phyloP scores from a whole-genome alignment of 2,329 filamentous ascomycete species.

The Zelopaecilomyces penicillatus region DNA sequence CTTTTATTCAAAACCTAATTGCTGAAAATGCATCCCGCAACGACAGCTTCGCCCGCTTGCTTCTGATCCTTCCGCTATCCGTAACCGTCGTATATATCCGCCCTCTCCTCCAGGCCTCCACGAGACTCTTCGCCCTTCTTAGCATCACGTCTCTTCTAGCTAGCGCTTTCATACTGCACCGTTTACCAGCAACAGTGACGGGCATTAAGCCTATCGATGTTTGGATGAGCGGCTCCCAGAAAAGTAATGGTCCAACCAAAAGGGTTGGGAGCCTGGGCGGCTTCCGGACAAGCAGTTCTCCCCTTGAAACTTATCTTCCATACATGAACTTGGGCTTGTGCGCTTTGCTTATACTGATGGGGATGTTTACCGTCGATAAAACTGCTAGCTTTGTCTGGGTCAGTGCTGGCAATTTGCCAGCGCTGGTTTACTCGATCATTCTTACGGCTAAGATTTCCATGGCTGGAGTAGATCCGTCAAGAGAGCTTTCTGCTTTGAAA shows the following conservation, averaged over 20 bases:
- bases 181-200: constrained; percentile 45
- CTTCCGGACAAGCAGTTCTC: constrained; percentile 22
- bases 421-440: constrained; percentile 51
- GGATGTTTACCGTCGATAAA: constrained; percentile 27
- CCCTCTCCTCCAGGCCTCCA: constrained; percentile 25
- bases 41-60: constrained; percentile 46
- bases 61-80: constrained; percentile 52
- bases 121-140: constrained; percentile 42
- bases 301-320: constrained; percentile 51
- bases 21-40: constrained; percentile 49
- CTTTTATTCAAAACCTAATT: constrained; percentile 48
- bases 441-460: constrained; percentile 57
- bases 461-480: constrained; percentile 58
- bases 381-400: constrained; percentile 27
- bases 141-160: constrained; percentile 54
- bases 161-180: constrained; percentile 53
- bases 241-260: neutral
- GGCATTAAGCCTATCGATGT: constrained; percentile 43
- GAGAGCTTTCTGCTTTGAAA: constrained; percentile 51
- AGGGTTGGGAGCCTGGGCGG: constrained; percentile 5
- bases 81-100: constrained; percentile 45
- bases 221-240: constrained; percentile 20
- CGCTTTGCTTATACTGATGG: constrained; percentile 39
- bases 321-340: constrained; percentile 52
- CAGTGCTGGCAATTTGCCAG: constrained; percentile 44